These are phyloP conservation scores for Halenospora varia DNA, from an alignment of 495 filamentous ascomycete species.

Conservation along the genomic window DNA sequence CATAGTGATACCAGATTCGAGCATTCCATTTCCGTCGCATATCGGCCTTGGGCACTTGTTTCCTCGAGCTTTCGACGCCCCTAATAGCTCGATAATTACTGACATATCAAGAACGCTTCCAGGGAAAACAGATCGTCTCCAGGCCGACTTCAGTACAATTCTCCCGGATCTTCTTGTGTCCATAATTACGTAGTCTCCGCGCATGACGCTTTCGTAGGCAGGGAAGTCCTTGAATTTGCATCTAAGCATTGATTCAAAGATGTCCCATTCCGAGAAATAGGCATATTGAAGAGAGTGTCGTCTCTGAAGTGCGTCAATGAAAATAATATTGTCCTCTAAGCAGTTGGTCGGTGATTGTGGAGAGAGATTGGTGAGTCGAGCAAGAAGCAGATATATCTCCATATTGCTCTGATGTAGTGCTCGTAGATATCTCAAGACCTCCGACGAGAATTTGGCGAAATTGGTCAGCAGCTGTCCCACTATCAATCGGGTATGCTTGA, in stretches of 20 bases:
- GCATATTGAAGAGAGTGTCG: constrained; percentile 20
- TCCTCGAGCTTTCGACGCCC: too few species aligned
- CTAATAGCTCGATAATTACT: constrained; percentile 23
- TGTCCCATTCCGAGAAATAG: constrained; percentile 28
- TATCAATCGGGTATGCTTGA: too few species aligned
- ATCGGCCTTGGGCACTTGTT: too few species aligned
- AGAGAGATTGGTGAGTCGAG: too few species aligned
- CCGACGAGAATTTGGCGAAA: too few species aligned
- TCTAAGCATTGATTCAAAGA: constrained; percentile 22
- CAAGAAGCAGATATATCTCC: too few species aligned
- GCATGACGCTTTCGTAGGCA: constrained; percentile 9
- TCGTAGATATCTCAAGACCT: too few species aligned
- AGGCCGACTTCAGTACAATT: constrained; percentile 15
- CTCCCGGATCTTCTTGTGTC: not conserved
- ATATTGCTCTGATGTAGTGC: too few species aligned
- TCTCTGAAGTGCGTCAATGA: constrained; percentile 25
- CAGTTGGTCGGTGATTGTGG: too few species aligned
- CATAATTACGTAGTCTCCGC: constrained; percentile 20
- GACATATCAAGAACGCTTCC: constrained; percentile 21
- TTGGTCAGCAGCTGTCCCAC: too few species aligned
- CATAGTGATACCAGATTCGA: too few species aligned
- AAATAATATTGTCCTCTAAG: constrained; percentile 17
- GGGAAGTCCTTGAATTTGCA: constrained; percentile 9
- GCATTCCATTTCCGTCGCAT: too few species aligned
- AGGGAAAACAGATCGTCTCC: constrained; percentile 16